Evolutionary conservation across 768 basidiomycete genomes (phyloP).

Genomic region (Psilocybe cyanescens): DNA sequence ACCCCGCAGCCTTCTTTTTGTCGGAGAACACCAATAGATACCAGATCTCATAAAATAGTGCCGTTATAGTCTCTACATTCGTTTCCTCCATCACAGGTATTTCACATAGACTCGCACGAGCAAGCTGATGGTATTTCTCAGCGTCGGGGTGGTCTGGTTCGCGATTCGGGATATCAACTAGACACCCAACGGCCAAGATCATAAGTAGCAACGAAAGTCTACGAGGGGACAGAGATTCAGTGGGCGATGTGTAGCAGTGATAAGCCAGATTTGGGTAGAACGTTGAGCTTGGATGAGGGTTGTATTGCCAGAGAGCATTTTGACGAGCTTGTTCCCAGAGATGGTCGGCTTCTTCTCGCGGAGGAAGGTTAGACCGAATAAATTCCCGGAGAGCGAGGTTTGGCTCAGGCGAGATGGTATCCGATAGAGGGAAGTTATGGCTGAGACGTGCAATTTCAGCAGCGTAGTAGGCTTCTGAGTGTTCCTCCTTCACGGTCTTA

Average conservation of each 20-base stretch:
- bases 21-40: constrained; percentile 73
- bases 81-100: constrained; percentile 71
- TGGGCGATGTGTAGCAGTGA: constrained; percentile 61
- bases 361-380: constrained; percentile 59
- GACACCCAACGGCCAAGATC: constrained; percentile 70
- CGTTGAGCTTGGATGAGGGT: constrained; percentile 65
- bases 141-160: constrained; percentile 54
- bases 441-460: constrained; percentile 54
- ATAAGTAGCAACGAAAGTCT: constrained; percentile 68
- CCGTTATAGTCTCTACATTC: constrained; percentile 61
- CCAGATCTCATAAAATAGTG: constrained; percentile 67
- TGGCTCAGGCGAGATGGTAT: constrained; percentile 49
- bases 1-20: constrained; percentile 65
- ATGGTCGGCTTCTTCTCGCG: constrained; percentile 58
- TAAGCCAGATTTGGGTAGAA: constrained; percentile 69
- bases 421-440: constrained; percentile 57
- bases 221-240: constrained; percentile 59
- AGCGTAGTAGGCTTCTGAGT: constrained; percentile 33
- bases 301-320: constrained; percentile 76
- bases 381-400: constrained; percentile 59
- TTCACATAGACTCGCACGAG: constrained; percentile 63
- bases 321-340: constrained; percentile 65
- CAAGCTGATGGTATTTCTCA: constrained; percentile 61
- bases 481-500: constrained; percentile 23
- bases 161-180: constrained; percentile 59